Percentiles rank a stretch among this genome's conserved stretches.
phyloP scores from a whole-genome alignment of 306 rosid species.

The Lathyrus tuberosus region DNA sequence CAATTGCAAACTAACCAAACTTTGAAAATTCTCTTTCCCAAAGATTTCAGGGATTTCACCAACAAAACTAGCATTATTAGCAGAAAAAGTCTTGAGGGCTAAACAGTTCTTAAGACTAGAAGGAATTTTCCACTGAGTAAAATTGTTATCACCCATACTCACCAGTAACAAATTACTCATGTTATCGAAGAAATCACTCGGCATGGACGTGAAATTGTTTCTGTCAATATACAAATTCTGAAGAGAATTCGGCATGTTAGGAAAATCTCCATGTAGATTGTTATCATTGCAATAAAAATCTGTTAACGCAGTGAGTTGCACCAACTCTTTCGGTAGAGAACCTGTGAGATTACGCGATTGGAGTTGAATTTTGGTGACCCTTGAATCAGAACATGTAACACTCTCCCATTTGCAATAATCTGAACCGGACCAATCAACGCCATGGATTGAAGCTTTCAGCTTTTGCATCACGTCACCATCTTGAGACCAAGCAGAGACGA shows the following conservation, averaged over 20 bases:
- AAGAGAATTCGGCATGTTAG: conserved; percentile 48
- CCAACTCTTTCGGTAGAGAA: conserved; percentile 53
- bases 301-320: conserved; percentile 44
- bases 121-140: conserved; percentile 62
- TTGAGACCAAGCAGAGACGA: conserved; percentile 36
- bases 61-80: conserved; percentile 38
- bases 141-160: conserved; percentile 50
- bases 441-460: conserved; percentile 30
- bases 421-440: conserved; percentile 50
- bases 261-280: conserved; percentile 58
- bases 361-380: conserved; percentile 46
- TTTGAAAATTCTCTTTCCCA: conserved; percentile 36
- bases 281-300: conserved; percentile 55
- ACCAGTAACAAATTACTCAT: conserved; percentile 40
- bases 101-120: conserved; percentile 42
- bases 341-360: conserved; percentile 36
- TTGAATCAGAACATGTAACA: conserved; percentile 36
- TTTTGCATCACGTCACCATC: conserved; percentile 56
- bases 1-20: conserved; percentile 49
- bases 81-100: conserved; percentile 44
- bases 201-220: conserved; percentile 63
- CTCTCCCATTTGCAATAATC: conserved; percentile 52
- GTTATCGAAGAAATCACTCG: conserved; percentile 57
- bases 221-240: conserved; percentile 37
- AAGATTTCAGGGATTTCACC: conserved; percentile 65